Percentiles rank a stretch among this genome's conserved stretches.
Conservation (phyloP, 306 rosid genomes). For the Rosa chinensis region DNA sequence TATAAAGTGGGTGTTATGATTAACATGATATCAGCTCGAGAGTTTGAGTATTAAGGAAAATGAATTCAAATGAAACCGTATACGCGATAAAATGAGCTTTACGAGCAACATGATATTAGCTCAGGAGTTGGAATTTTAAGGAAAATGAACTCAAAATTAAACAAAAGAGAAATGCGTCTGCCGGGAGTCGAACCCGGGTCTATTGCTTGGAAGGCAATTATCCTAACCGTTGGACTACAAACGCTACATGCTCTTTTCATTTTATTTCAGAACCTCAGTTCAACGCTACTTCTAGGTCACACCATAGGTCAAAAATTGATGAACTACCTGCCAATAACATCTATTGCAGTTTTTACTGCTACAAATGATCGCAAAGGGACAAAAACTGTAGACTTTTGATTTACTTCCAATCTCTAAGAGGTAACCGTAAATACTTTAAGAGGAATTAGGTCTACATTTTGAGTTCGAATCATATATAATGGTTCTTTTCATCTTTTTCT, state of each 20-base stretch:
- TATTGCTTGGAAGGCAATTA: conserved; percentile 15
- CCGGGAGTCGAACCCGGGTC: conserved; percentile 13
- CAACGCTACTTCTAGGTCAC: background rate
- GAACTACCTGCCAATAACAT: background rate
- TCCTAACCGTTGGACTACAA: conserved; percentile 16
- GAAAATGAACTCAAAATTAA: no score
- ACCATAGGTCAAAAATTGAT: background rate
- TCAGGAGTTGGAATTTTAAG: no score
- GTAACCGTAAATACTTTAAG: background rate
- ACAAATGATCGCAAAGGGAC: background rate
- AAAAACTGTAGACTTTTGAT: background rate
- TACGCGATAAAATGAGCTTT: no score
- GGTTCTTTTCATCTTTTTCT: background rate
- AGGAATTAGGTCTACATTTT: background rate
- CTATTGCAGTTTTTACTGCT: background rate
- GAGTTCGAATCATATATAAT: background rate
- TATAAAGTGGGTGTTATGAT: no score
- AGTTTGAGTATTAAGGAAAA: no score
- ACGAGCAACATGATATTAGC: no score
- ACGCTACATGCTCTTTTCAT: background rate
- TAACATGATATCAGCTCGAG: no score
- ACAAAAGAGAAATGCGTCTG: background rate
- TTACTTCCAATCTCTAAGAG: background rate
- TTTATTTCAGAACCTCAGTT: background rate
- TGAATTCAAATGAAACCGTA: no score